These are phyloP conservation scores for Sclerotinia spermophila DNA, from an alignment of 2,329 filamentous ascomycete genomes.

Conservation along the genomic window DNA sequence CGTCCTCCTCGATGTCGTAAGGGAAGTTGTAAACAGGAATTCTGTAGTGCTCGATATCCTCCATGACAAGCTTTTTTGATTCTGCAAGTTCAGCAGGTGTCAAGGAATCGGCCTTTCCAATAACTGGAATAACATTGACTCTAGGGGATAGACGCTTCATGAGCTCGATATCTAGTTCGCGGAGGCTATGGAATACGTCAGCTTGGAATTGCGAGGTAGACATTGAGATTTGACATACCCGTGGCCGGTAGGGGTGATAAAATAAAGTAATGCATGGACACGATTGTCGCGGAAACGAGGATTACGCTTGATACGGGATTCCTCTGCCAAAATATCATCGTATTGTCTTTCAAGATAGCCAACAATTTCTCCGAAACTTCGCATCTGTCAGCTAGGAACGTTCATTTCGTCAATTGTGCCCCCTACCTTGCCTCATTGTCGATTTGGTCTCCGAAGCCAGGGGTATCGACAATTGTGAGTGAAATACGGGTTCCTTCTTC, in stretches of 20 bases:
- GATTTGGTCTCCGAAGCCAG: constrained; percentile 97
- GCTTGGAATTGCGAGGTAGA: constrained; percentile 6
- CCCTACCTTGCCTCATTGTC: constrained; percentile 94
- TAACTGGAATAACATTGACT: constrained; percentile 98
- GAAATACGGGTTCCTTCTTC: constrained; percentile 98
- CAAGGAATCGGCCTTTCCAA: constrained; percentile 96
- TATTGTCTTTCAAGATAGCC: constrained; percentile 99
- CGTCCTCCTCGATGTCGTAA: constrained; percentile 98
- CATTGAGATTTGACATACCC: constrained; percentile 55
- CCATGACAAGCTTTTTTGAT: constrained; percentile 99
- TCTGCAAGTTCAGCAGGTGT: constrained; percentile 95
- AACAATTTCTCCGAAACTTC: constrained; percentile 93
- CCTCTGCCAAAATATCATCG: constrained; percentile 97
- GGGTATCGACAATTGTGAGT: constrained; percentile 96
- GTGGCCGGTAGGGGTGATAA: constrained; percentile 97
- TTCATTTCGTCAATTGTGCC: constrained; percentile 10
- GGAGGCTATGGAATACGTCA: constrained; percentile 59
- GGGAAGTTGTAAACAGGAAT: constrained; percentile 99
- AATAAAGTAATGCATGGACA: constrained; percentile 97
- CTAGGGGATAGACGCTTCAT: constrained; percentile 99
- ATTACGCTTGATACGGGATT: constrained; percentile 99
- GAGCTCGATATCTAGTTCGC: constrained; percentile 97
- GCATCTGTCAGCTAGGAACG: constrained; percentile 32
- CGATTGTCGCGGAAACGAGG: constrained; percentile 98
- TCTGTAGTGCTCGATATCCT: constrained; percentile 99